Percentiles rank a stretch among this genome's conserved stretches.
phyloP scores from a whole-genome alignment of 352 stramenopile genomes.

The Globisporangium cylindrosporum region DNA sequence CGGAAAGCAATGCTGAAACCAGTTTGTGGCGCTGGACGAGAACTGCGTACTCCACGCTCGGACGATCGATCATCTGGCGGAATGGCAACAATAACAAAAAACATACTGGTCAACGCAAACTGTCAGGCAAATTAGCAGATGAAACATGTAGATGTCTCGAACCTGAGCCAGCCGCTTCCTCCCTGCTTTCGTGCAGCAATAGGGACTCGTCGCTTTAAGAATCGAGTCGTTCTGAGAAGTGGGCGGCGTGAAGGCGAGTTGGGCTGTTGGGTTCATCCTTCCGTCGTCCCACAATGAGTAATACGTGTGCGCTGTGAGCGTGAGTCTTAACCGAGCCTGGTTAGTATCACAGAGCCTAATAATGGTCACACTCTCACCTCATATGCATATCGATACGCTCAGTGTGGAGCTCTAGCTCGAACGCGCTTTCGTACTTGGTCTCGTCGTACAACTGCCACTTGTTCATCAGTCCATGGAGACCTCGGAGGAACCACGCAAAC shows the following conservation, averaged over 20 bases:
- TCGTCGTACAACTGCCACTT: conserved; percentile 8
- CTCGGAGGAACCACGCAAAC: background rate
- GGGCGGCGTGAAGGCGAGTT: background rate
- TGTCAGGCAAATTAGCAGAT: background rate
- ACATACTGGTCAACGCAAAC: background rate
- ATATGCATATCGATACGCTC: background rate
- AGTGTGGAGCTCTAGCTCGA: conserved; percentile 5
- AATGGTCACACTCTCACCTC: background rate
- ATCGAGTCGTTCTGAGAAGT: background rate
- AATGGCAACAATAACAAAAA: background rate
- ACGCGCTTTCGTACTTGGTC: conserved; percentile 8
- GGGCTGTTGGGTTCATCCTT: conserved; percentile 12
- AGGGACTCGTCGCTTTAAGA: background rate
- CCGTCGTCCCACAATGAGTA: background rate
- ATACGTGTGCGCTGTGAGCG: background rate
- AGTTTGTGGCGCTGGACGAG: conserved; percentile 21
- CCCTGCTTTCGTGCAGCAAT: conserved; percentile 7
- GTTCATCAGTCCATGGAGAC: background rate
- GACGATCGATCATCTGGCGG: conserved; percentile 25
- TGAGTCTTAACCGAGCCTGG: background rate
- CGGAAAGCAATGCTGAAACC: conserved; percentile 20
- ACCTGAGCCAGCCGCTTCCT: conserved; percentile 7
- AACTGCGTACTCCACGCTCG: conserved; percentile 16
- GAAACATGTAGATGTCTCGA: background rate
- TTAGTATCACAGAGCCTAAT: background rate